These are phyloP conservation scores for Suhomyces sp. DNA, from an alignment of 805 yeast genomes.

Conservation along the genomic window DNA sequence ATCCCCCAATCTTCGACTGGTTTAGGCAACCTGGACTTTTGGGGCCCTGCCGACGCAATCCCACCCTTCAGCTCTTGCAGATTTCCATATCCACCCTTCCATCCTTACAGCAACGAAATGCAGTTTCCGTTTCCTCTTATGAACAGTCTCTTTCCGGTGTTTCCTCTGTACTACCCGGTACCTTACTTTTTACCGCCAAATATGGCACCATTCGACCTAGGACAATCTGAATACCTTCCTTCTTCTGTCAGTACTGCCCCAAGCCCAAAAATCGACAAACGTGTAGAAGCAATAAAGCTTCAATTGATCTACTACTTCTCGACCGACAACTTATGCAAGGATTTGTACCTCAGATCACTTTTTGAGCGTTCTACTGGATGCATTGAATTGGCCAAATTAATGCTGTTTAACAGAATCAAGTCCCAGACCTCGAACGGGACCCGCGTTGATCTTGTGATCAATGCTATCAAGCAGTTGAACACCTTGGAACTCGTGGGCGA, in stretches of 20 bases:
- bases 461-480: constrained; percentile 8
- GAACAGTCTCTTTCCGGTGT: neutral
- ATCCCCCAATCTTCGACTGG: neutral
- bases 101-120: neutral
- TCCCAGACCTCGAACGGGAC: constrained; percentile 13
- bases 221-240: neutral
- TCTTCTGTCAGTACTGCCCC: neutral
- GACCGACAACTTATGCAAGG: constrained; percentile 21
- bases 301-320: constrained; percentile 23
- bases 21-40: neutral
- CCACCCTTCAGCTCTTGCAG: neutral
- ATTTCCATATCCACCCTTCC: neutral
- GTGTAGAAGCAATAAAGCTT: neutral
- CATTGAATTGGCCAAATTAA: constrained; percentile 13
- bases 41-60: neutral
- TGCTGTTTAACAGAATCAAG: constrained; percentile 16
- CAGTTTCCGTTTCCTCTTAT: neutral
- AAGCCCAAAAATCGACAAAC: neutral
- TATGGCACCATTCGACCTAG: neutral
- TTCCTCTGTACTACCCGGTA: neutral
- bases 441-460: constrained; percentile 9
- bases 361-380: constrained; percentile 15
- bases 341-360: constrained; percentile 17
- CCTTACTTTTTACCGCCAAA: neutral
- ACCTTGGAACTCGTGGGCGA: constrained; percentile 14